phyloP scores from a whole-genome alignment of 192 early-diverging fungal genomes.

The Backusella tuberculispora region DNA sequence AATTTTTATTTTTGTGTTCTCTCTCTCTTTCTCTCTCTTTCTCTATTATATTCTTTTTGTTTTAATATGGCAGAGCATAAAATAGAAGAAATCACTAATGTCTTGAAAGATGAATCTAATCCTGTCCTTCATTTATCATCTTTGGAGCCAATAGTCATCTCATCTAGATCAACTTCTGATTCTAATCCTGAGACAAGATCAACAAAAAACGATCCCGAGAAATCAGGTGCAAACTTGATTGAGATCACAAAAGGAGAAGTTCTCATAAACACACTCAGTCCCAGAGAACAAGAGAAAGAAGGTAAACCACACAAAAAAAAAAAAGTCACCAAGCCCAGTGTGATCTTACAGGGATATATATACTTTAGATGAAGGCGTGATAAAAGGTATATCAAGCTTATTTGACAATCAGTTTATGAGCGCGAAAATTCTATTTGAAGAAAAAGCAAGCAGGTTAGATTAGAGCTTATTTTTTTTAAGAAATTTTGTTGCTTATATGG shows the following conservation, averaged over 20 bases:
- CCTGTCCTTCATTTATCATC: neutral
- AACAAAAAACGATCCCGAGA: slow-evolving; percentile 16
- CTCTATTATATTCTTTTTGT: slow-evolving; percentile 2
- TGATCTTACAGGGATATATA: neutral
- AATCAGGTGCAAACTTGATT: slow-evolving; percentile 24
- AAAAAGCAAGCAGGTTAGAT: slow-evolving; percentile 26
- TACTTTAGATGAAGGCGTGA: slow-evolving; percentile 31
- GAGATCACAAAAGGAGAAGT: slow-evolving; percentile 27
- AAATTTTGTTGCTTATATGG: neutral
- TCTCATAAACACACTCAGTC: slow-evolving; percentile 25
- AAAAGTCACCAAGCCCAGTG: neutral
- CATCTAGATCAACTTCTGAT: neutral
- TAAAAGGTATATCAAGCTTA: slow-evolving; percentile 30
- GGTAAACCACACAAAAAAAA: slow-evolving; percentile 20
- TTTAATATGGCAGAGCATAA: slow-evolving; percentile 22
- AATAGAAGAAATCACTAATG: slow-evolving; percentile 20
- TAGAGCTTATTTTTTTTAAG: neutral
- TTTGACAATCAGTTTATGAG: slow-evolving; percentile 41
- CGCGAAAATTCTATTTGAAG: slow-evolving; percentile 29
- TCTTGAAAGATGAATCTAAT: slow-evolving; percentile 13
- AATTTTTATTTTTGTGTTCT: neutral
- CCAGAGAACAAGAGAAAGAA: slow-evolving; percentile 38
- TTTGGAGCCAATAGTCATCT: neutral
- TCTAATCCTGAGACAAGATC: neutral
- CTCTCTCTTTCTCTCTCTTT: neutral